Percentiles rank a stretch among this genome's conserved stretches.
Evolutionary conservation across 306 rosid genomes (phyloP).

Genomic region (Cyclanthera cordifolia): DNA sequence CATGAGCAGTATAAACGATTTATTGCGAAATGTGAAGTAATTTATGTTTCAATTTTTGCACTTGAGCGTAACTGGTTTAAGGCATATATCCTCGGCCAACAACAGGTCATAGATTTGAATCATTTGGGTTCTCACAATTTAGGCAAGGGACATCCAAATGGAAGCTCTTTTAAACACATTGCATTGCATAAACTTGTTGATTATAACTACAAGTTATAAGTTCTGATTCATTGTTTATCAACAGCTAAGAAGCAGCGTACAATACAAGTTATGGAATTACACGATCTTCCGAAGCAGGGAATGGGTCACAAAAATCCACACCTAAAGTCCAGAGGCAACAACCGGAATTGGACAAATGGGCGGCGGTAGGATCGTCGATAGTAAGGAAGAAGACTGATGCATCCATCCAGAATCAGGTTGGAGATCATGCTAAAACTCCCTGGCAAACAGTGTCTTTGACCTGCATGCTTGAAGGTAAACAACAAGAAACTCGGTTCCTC

Average conservation of each 20-base stretch:
- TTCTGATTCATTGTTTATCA: conserved; percentile 13
- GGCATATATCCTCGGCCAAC: neutral
- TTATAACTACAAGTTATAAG: neutral
- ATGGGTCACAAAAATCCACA: conserved; percentile 38
- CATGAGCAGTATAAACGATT: neutral
- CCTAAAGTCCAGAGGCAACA: conserved; percentile 44
- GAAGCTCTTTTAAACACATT: neutral
- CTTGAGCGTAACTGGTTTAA: too few relatives aligned
- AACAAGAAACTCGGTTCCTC: neutral
- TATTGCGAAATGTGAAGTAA: neutral
- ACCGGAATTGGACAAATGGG: conserved; percentile 41
- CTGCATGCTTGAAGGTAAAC: neutral
- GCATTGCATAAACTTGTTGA: neutral
- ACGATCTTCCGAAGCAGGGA: conserved; percentile 75
- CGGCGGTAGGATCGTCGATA: conserved; percentile 30
- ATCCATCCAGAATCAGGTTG: conserved; percentile 5
- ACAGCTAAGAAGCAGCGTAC: conserved; percentile 92
- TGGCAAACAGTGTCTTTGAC: conserved; percentile 10
- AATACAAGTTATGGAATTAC: conserved; percentile 84
- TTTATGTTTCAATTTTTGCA: neutral
- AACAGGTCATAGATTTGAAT: too few relatives aligned
- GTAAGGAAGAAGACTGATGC: neutral
- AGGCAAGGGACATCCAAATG: neutral
- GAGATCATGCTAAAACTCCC: conserved; percentile 5
- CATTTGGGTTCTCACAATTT: too few relatives aligned